Conservation (phyloP, 2,329 filamentous ascomycete genomes). For the Akanthomyces lecanii region DNA sequence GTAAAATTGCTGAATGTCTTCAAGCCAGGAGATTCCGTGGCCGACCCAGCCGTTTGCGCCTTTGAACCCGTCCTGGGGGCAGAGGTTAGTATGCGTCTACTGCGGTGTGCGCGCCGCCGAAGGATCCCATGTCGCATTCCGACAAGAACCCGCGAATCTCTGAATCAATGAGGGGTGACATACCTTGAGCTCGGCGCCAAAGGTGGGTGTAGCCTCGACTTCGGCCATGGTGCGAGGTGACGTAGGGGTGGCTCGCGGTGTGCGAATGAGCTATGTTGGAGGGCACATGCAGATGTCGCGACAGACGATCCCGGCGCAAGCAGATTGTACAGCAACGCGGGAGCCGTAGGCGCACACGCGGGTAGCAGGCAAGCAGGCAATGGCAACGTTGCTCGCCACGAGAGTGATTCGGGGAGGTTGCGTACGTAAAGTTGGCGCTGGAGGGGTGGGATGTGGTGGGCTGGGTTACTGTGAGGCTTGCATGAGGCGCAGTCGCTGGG, state of each 20-base stretch:
- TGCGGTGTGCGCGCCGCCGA: slow-evolving; percentile 18
- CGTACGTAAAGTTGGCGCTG: slow-evolving; percentile 10
- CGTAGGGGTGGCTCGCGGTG: slow-evolving; percentile 9
- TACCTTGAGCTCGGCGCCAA: slow-evolving; percentile 93
- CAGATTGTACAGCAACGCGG: background rate
- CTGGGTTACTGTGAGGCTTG: background rate
- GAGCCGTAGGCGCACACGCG: background rate
- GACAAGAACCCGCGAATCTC: background rate
- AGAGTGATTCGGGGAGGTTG: slow-evolving; percentile 1
- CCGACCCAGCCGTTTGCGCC: slow-evolving; percentile 88
- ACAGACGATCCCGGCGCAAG: background rate
- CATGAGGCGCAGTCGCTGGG: slow-evolving; percentile 7
- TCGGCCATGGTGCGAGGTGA: slow-evolving; percentile 60
- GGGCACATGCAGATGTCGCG: slow-evolving; percentile 11
- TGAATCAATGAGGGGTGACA: background rate
- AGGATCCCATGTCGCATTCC: background rate
- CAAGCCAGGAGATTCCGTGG: slow-evolving; percentile 88
- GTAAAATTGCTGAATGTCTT: slow-evolving; percentile 96
- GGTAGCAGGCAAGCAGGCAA: background rate
- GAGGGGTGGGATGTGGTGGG: slow-evolving; percentile 12
- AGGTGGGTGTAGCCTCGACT: slow-evolving; percentile 76
- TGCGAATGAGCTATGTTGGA: background rate
- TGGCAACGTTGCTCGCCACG: slow-evolving; percentile 11
- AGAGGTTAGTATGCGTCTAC: slow-evolving; percentile 15
- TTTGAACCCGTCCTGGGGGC: slow-evolving; percentile 84